A percentile compares a stretch with the other conserved stretches of the same genome.
phyloP scores from a whole-genome alignment of 441 rosid genomes.

The Adansonia rubrostipa region DNA sequence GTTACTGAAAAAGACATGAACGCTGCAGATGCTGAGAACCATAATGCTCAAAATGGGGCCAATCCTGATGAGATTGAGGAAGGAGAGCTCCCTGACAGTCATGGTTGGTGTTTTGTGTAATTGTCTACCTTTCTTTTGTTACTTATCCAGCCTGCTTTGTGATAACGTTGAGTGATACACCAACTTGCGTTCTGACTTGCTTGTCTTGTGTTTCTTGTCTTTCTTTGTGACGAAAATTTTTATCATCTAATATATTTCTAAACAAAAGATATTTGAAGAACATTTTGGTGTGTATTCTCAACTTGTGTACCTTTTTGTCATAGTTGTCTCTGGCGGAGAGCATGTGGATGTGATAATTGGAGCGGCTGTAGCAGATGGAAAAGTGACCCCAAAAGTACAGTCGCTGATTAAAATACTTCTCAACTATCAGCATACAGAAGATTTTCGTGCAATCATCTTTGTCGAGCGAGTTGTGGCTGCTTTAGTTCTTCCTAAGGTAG shows the following conservation, averaged over 20 bases:
- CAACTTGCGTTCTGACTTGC: slow-evolving; percentile 15
- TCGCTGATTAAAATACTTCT: slow-evolving; percentile 87
- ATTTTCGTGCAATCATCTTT: slow-evolving; percentile 98
- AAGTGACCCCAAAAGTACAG: slow-evolving; percentile 99
- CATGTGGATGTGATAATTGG: slow-evolving; percentile 96
- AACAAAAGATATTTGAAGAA: neutral
- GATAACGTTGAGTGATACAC: neutral
- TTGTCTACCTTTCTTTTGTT: slow-evolving; percentile 16
- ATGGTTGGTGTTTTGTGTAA: slow-evolving; percentile 57
- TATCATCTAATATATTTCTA: neutral
- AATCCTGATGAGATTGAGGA: slow-evolving; percentile 85
- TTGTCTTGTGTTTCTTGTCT: slow-evolving; percentile 5
- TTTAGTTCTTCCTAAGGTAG: slow-evolving; percentile 98
- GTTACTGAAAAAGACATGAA: slow-evolving; percentile 61
- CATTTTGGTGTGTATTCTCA: slow-evolving; percentile 23
- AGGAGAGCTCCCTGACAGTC: slow-evolving; percentile 96
- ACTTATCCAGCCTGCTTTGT: neutral
- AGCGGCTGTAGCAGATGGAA: slow-evolving; percentile 99
- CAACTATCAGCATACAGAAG: slow-evolving; percentile 84
- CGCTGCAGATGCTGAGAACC: slow-evolving; percentile 47
- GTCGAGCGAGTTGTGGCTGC: slow-evolving; percentile 99
- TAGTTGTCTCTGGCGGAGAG: slow-evolving; percentile 99
- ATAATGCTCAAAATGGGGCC: slow-evolving; percentile 38
- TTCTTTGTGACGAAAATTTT: neutral
- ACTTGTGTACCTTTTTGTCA: slow-evolving; percentile 33